Percentiles rank a stretch among this genome's conserved stretches.
phyloP scores from a whole-genome alignment of 257 asterid genomes.

The Forsythia suspensa region DNA sequence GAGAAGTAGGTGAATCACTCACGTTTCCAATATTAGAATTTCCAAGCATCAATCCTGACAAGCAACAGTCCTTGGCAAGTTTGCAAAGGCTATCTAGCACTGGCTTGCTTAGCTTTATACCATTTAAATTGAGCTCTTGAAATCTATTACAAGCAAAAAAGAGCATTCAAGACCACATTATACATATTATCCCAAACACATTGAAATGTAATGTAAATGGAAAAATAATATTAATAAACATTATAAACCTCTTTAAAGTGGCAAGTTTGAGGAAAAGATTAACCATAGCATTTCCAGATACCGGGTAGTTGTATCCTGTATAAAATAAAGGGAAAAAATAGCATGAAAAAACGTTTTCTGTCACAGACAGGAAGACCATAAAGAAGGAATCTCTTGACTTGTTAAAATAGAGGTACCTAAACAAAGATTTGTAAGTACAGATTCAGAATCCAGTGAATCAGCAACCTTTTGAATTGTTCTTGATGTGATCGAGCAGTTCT shows the following conservation, averaged over 20 bases:
- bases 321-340: slow-evolving; percentile 17
- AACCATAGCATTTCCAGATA: slow-evolving; percentile 63
- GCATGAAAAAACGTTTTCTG: not conserved
- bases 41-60: slow-evolving; percentile 83
- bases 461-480: slow-evolving; percentile 84
- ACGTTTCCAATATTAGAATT: slow-evolving; percentile 76
- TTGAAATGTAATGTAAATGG: slow-evolving; percentile 4
- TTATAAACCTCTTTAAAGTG: slow-evolving; percentile 51
- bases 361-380: not conserved
- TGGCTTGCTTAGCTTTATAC: slow-evolving; percentile 79
- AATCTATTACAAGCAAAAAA: slow-evolving; percentile 47
- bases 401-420: slow-evolving; percentile 50
- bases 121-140: slow-evolving; percentile 78
- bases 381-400: not conserved
- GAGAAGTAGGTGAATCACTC: slow-evolving; percentile 30
- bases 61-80: slow-evolving; percentile 58
- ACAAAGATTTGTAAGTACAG: slow-evolving; percentile 68
- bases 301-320: slow-evolving; percentile 74
- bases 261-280: slow-evolving; percentile 68
- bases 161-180: not conserved
- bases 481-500: slow-evolving; percentile 83
- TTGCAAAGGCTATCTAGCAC: slow-evolving; percentile 76
- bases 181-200: slow-evolving; percentile 19
- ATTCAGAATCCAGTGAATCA: slow-evolving; percentile 73
- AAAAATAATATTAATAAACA: slow-evolving; percentile 5